Evolutionary conservation across 1,139 yeast species (phyloP), one percentile per base, ranked within the genome.

Genomic region (Diutina scorzettiae): DNA sequence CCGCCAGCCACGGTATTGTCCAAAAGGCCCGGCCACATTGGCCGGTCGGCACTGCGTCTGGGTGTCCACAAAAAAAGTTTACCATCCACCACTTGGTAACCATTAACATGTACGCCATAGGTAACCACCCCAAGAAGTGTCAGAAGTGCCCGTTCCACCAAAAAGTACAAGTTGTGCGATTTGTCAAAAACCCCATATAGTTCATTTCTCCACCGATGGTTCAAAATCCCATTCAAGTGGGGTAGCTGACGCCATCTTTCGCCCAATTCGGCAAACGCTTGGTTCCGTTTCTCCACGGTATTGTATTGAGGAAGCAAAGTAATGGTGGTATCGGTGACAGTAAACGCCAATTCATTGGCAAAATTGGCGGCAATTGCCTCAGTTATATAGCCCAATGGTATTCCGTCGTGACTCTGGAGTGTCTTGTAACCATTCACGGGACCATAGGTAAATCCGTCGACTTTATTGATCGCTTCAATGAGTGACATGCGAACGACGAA

Each of bases 1-100:
- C 98, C 98, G 1, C 98, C 98, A 0, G 96, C 98, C 5, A 91
- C 85, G 1, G 94, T 85, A 55, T 89, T 91, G 57, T 91, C 98
- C 37, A 87, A 69, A 84, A 77, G 81, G 0, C 85, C 82, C 0
- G 98, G 97, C 62, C 77, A 87, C 0, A 97, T 91, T 16, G 83
- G 81, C 55, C 91, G 91, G 1, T 77, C 69, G 12, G 64, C 56
- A 0, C 96, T 73, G 49, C 98, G 66, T 47, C 85, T 65, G 0
- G 98, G 96, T 5, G 89, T 70, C 97, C 97, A 91, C 44, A 91
- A 53, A 52, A 76, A 73, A 39, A 78, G 52, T 34, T 68, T 66
- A 0, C 71, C 72, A 19, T 66, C 57, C 11, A 66, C 59, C 2
- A 63, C 46, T 18, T 51, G 52, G 51, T 76, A 91, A 1, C 96